Evolutionary conservation across 192 early-diverging fungal genomes (phyloP), one percentile per base, ranked within the genome.

Genomic region (Backusella psychrophila): DNA sequence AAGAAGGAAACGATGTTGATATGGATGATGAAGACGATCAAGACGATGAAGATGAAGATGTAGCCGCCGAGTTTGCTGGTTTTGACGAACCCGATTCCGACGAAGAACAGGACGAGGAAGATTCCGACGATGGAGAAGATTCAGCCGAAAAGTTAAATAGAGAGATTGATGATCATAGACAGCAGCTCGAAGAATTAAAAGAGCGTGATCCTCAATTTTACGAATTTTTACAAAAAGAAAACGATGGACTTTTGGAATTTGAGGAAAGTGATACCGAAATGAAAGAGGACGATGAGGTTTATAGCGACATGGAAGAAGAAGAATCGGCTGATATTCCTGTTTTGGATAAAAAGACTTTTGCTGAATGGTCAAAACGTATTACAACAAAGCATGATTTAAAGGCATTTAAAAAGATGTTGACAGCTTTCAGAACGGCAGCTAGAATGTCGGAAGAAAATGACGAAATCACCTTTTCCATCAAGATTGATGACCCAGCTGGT

Each of bases 161-260:
- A 69, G 87, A 91, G 63, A 91, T 90, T 56, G 83, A 84, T 0
- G 78, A 83, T 49, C 94, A 96, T 80, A 95, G 94, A 81, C 75
- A 88, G 75, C 85, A 99, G 83, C 81, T 99, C 53, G 93, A 97
- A 52, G 86, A 90, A 7, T 86, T 98, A 83, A 92, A 93, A 77
- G 83, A 91, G 72, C 91, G 91, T 77, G 96, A 99, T 76, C 96
- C 96, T 15, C 89, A 92, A 77, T 99, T 99, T 81, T 96, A 91
- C 86, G 86, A 99, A 82, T 99, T 89, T 80, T 85, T 99, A 83
- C 78, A 92, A 77, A 89, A 97, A 82, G 95, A 98, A 73, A 95
- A 97, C 83, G 78, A 88, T 38, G 90, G 86, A 56, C 90, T 96
- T 66, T 86, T 99, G 52, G 88, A 91, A 12, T 97, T 98, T 86